Percentiles rank a stretch among this genome's conserved stretches.
phyloP scores from a whole-genome alignment of 2,329 filamentous ascomycete species.

The Karstenula rhodostoma region DNA sequence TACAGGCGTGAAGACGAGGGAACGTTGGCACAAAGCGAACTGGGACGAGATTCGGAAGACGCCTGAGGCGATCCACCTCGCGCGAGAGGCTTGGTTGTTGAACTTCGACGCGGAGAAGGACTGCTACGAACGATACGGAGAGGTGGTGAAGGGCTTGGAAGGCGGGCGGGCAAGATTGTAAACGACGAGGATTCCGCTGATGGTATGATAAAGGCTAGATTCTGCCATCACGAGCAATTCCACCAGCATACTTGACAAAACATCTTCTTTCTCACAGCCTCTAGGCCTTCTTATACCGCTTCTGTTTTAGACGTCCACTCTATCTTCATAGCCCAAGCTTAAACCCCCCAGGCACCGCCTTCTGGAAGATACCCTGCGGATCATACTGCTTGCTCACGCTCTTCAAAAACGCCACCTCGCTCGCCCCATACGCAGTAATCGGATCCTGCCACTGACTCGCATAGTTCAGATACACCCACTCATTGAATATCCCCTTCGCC shows the following conservation, averaged over 20 bases:
- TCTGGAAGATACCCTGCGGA: slow-evolving; percentile 46
- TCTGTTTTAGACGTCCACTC: background rate
- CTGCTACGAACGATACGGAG: slow-evolving; percentile 39
- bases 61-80: slow-evolving; percentile 39
- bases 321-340: slow-evolving; percentile 30
- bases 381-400: slow-evolving; percentile 47
- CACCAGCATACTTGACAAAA: background rate
- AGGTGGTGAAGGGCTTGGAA: slow-evolving; percentile 26
- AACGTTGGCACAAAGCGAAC: slow-evolving; percentile 42
- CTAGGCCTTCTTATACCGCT: background rate
- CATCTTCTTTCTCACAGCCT: background rate
- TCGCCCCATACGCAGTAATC: slow-evolving; percentile 40
- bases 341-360: slow-evolving; percentile 45
- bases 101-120: slow-evolving; percentile 44
- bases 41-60: slow-evolving; percentile 37
- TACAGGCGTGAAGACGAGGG: slow-evolving; percentile 39
- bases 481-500: slow-evolving; percentile 25
- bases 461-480: slow-evolving; percentile 47
- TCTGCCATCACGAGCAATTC: background rate
- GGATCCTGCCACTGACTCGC: slow-evolving; percentile 48
- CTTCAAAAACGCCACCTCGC: slow-evolving; percentile 37
- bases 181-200: background rate
- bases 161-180: slow-evolving; percentile 23
- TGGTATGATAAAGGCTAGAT: background rate
- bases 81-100: slow-evolving; percentile 41